Percentiles rank a stretch among this genome's conserved stretches.
Conservation (phyloP, 768 basidiomycete species). For the Termitomyces sp. region DNA sequence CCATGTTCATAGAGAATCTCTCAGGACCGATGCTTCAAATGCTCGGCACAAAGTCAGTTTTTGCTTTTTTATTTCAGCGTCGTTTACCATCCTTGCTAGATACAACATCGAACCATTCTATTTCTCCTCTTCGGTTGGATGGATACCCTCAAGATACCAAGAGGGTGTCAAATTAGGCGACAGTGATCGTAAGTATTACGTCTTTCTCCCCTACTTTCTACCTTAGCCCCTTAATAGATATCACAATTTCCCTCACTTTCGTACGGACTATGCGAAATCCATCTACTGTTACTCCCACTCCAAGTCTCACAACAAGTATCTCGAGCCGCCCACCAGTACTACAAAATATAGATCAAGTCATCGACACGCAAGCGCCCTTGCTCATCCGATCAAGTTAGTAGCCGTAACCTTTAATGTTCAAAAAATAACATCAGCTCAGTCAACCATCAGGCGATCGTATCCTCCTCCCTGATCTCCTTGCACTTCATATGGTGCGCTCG, state of each 20-base stretch:
- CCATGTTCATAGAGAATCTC: conserved; percentile 45
- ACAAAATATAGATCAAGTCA: conserved; percentile 24
- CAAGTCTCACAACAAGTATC: conserved; percentile 11
- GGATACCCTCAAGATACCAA: conserved; percentile 56
- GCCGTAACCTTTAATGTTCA: not conserved
- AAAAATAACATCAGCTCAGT: not conserved
- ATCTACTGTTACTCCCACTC: conserved; percentile 15
- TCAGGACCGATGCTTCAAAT: conserved; percentile 47
- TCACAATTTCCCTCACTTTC: conserved; percentile 51
- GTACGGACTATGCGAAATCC: conserved; percentile 33
- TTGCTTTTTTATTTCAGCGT: not conserved
- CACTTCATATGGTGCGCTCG: conserved; percentile 48
- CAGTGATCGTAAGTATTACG: conserved; percentile 32
- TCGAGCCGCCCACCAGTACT: not conserved
- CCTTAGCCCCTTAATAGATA: conserved; percentile 31
- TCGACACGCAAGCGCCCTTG: conserved; percentile 50
- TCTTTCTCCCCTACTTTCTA: not conserved
- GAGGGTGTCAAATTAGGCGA: conserved; percentile 28
- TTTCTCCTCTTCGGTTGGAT: conserved; percentile 55
- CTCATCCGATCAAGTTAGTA: conserved; percentile 29
- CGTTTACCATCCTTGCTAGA: conserved; percentile 13
- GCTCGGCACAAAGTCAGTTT: conserved; percentile 39
- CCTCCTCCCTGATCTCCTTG: conserved; percentile 42
- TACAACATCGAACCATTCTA: conserved; percentile 60
- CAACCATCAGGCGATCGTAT: conserved; percentile 22